Evolutionary conservation across 2,329 filamentous ascomycete genomes (phyloP).

Genomic region (Raffaelea deltoideospora): DNA sequence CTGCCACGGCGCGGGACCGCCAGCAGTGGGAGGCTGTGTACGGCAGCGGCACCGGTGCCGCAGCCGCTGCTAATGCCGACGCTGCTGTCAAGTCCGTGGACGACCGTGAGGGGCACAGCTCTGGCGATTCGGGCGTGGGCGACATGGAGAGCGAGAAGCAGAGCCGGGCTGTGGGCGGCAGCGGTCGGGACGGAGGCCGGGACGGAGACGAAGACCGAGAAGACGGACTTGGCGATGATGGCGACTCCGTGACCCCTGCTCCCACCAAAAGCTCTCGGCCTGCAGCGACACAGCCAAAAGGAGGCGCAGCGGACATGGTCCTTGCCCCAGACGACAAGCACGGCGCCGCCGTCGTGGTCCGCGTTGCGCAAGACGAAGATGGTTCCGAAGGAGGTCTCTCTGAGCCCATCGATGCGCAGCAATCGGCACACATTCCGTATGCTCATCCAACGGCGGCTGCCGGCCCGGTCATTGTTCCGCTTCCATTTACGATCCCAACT

Average conservation of each 20-base stretch:
- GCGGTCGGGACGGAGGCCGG: constrained; percentile 8
- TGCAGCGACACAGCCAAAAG: constrained; percentile 12
- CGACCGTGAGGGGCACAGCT: not conserved
- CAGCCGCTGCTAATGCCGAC: constrained; percentile 16
- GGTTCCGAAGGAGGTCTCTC: no score
- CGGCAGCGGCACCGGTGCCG: constrained; percentile 36
- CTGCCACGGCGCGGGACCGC: constrained; percentile 44
- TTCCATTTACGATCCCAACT: constrained; percentile 52
- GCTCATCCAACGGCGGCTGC: not conserved
- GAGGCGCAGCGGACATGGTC: constrained; percentile 26
- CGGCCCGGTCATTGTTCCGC: constrained; percentile 39
- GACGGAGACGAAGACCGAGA: constrained; percentile 27
- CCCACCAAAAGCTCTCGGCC: no score
- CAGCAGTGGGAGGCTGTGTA: constrained; percentile 66
- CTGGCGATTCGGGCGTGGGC: constrained; percentile 33
- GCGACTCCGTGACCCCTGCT: no score
- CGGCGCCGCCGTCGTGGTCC: constrained; percentile 34
- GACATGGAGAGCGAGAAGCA: constrained; percentile 31
- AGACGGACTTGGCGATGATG: constrained; percentile 30
- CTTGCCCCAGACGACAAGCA: constrained; percentile 25
- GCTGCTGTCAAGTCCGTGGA: constrained; percentile 14
- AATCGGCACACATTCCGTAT: no score
- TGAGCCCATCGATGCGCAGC: no score
- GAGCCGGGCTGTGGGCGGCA: not conserved
- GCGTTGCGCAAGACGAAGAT: constrained; percentile 33